phyloP scores from a whole-genome alignment of 768 basidiomycete genomes.

The Vararia minispora region DNA sequence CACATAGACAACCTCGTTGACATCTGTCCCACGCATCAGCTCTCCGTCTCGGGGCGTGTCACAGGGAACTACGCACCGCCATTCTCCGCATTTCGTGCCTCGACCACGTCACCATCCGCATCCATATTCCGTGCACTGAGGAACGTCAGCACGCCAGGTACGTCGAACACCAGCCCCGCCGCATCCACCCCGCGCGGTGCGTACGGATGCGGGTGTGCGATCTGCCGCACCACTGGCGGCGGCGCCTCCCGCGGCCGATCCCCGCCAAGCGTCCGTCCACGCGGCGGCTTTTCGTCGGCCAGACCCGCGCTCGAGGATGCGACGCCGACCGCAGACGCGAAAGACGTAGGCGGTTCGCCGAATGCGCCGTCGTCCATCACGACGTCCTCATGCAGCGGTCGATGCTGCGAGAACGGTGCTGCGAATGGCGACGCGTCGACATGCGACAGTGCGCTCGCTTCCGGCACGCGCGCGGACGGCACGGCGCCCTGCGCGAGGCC shows the following conservation, averaged over 20 bases:
- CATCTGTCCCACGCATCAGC: constrained; percentile 26
- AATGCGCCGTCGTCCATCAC: neutral
- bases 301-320: too few species aligned
- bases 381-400: constrained; percentile 6
- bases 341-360: neutral
- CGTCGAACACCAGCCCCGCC: constrained; percentile 12
- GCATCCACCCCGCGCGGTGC: neutral
- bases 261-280: constrained; percentile 57
- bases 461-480: constrained; percentile 23
- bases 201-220: constrained; percentile 19
- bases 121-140: constrained; percentile 41
- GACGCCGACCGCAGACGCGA: constrained; percentile 28
- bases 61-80: constrained; percentile 30
- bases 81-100: constrained; percentile 68
- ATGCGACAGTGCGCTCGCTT: too few species aligned
- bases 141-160: constrained; percentile 38
- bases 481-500: constrained; percentile 29
- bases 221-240: constrained; percentile 35
- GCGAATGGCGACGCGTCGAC: constrained; percentile 14
- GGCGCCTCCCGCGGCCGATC: constrained; percentile 42
- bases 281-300: constrained; percentile 25
- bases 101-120: constrained; percentile 60
- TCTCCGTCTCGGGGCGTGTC: neutral
- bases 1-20: constrained; percentile 56
- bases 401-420: constrained; percentile 5